These are phyloP conservation scores for Leishmania gerbilli DNA, from an alignment of 208 protist genomes.

Conservation along the genomic window DNA sequence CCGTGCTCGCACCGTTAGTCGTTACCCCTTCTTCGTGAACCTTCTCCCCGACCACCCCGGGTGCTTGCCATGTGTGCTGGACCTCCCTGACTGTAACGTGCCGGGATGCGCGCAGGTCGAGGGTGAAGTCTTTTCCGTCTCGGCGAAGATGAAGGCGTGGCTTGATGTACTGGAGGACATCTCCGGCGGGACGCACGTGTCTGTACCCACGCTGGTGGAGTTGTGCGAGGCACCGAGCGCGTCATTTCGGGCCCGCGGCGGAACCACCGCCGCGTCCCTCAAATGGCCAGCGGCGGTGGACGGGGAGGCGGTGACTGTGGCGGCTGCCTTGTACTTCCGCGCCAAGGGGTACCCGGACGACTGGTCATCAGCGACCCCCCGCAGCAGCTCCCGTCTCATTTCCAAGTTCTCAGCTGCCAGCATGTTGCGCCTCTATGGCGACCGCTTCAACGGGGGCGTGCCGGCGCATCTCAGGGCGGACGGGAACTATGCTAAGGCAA, in stretches of 20 bases:
- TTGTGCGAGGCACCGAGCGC: slow-evolving; percentile 22
- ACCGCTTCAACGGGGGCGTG: slow-evolving; percentile 41
- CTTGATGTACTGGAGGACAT: slow-evolving; percentile 61
- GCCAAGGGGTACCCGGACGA: slow-evolving; percentile 43
- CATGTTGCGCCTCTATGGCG: slow-evolving; percentile 42
- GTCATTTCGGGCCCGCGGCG: slow-evolving; percentile 18
- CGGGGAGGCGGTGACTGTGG: slow-evolving; percentile 7
- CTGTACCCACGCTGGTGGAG: slow-evolving; percentile 32
- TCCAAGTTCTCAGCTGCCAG: slow-evolving; percentile 40
- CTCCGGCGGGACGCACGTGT: slow-evolving; percentile 34
- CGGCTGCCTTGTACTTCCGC: slow-evolving; percentile 55
- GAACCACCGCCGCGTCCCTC: neutral
- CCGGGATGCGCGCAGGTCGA: slow-evolving; percentile 40
- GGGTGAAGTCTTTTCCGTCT: slow-evolving; percentile 66
- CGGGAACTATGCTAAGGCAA: slow-evolving; percentile 1
- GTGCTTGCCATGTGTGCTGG: slow-evolving; percentile 63
- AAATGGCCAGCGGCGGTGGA: neutral
- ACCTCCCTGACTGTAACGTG: slow-evolving; percentile 37
- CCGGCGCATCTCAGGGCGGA: slow-evolving; percentile 39
- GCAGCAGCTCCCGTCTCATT: slow-evolving; percentile 35
- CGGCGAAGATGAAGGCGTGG: slow-evolving; percentile 56
- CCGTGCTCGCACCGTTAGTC: slow-evolving; percentile 37
- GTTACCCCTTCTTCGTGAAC: slow-evolving; percentile 71
- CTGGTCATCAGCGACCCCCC: slow-evolving; percentile 34
- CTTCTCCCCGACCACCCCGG: slow-evolving; percentile 33